Evolutionary conservation across 768 basidiomycete genomes (phyloP).

Genomic region (Pleurotus giganteus): DNA sequence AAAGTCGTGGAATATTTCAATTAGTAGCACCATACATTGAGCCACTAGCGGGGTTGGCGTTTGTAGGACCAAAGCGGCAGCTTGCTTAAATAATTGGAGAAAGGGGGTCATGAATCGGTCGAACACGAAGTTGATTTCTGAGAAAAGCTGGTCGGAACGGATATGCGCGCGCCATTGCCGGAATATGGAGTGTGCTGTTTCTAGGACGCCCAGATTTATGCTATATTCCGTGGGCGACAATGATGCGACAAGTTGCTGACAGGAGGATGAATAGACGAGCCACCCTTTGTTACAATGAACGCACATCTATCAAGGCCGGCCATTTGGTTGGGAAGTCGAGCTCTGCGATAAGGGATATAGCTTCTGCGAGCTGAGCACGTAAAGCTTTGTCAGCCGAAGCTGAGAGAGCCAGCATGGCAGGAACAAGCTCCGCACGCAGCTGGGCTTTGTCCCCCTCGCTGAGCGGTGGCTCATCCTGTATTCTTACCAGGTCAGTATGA

Average conservation of each 20-base stretch:
- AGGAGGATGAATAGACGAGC: neutral
- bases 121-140: constrained; percentile 90
- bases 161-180: constrained; percentile 89
- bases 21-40: constrained; percentile 72
- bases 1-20: constrained; percentile 91
- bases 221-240: constrained; percentile 81
- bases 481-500: constrained; percentile 1
- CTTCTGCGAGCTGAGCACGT: constrained; percentile 88
- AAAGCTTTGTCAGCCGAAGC: constrained; percentile 67
- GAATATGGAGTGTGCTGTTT: constrained; percentile 97
- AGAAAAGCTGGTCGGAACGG: constrained; percentile 82
- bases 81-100: constrained; percentile 76
- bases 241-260: constrained; percentile 84
- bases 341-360: constrained; percentile 87
- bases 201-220: constrained; percentile 84
- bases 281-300: constrained; percentile 27
- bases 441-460: constrained; percentile 67
- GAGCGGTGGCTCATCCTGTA: constrained; percentile 72
- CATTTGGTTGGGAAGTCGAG: constrained; percentile 90
- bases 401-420: constrained; percentile 88
- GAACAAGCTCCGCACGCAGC: constrained; percentile 77
- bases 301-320: constrained; percentile 86
- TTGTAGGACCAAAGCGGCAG: constrained; percentile 47
- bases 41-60: constrained; percentile 53
- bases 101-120: constrained; percentile 81